A percentile compares a stretch with the other conserved stretches of the same genome.
Conservation (phyloP, 352 stramenopile genomes). For the Pythium insidiosum region DNA sequence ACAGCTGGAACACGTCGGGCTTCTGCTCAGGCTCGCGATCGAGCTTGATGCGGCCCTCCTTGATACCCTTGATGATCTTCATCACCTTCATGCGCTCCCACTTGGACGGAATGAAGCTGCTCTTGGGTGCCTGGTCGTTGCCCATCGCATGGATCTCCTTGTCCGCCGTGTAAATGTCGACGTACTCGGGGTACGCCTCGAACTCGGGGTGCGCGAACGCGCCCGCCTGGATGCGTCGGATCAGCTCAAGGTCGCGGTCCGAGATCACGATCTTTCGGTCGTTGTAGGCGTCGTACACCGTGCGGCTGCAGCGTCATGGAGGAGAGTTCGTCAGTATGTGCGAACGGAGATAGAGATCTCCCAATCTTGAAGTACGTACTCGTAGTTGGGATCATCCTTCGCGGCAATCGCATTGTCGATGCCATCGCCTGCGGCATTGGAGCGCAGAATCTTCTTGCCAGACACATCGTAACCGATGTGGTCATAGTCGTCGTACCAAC, state of each 20-base stretch:
- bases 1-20: constrained; percentile 88
- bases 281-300: constrained; percentile 99
- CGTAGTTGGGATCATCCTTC: constrained; percentile 91
- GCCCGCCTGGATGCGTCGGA: constrained; percentile 93
- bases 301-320: constrained; percentile 72
- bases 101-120: constrained; percentile 93
- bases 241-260: constrained; percentile 96
- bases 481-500: constrained; percentile 99
- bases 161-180: constrained; percentile 85
- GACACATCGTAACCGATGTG: constrained; percentile 99
- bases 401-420: constrained; percentile 86
- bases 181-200: constrained; percentile 87
- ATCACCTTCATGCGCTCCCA: constrained; percentile 98
- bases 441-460: constrained; percentile 95
- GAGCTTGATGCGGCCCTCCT: constrained; percentile 93
- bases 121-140: constrained; percentile 88
- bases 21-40: constrained; percentile 90
- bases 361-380: constrained; percentile 61
- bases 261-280: constrained; percentile 96
- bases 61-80: constrained; percentile 95
- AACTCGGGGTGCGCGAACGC: constrained; percentile 90
- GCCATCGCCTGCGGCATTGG: constrained; percentile 74
- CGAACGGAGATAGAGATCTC: too few relatives aligned
- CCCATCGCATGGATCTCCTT: constrained; percentile 85
- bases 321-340: too few relatives aligned